Percentiles rank a stretch among this genome's conserved stretches.
These are phyloP conservation scores for Paecilomyces dactylethromorphus DNA, from an alignment of 2,329 filamentous ascomycete species.

Conservation along the genomic window DNA sequence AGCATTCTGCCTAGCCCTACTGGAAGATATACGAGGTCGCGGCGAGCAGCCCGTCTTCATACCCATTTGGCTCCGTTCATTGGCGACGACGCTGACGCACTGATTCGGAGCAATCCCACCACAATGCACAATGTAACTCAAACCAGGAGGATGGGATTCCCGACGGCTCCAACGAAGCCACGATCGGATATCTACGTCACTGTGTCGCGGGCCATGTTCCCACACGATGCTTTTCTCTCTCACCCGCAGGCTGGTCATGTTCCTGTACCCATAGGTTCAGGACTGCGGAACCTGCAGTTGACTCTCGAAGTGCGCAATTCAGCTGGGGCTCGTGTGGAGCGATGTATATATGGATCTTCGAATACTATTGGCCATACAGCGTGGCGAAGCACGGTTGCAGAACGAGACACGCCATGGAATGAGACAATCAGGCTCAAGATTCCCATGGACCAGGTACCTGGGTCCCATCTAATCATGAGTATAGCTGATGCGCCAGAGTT, in stretches of 20 bases:
- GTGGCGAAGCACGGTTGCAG: conserved; percentile 78
- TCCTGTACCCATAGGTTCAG: conserved; percentile 57
- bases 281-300: conserved; percentile 73
- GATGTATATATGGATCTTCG: conserved; percentile 80
- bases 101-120: conserved; percentile 84
- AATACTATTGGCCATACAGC: conserved; percentile 72
- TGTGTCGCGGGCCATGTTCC: conserved; percentile 69
- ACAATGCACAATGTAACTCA: conserved; percentile 72
- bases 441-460: conserved; percentile 69
- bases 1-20: conserved; percentile 67
- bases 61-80: conserved; percentile 74
- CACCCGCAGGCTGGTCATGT: conserved; percentile 76
- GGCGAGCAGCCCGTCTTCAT: conserved; percentile 68
- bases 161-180: conserved; percentile 78
- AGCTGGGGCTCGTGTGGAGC: conserved; percentile 74
- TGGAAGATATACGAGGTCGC: conserved; percentile 68
- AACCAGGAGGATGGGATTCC: conserved; percentile 87
- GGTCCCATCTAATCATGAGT: conserved; percentile 82
- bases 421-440: conserved; percentile 80
- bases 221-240: conserved; percentile 56
- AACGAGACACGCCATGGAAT: conserved; percentile 77
- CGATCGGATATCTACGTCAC: conserved; percentile 95
- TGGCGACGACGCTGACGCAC: conserved; percentile 66
- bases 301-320: conserved; percentile 79
- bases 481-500: conserved; percentile 78